Percentiles rank a stretch among this genome's conserved stretches.
Conservation (phyloP, 257 asterid species). For the Solanum rostratum region DNA sequence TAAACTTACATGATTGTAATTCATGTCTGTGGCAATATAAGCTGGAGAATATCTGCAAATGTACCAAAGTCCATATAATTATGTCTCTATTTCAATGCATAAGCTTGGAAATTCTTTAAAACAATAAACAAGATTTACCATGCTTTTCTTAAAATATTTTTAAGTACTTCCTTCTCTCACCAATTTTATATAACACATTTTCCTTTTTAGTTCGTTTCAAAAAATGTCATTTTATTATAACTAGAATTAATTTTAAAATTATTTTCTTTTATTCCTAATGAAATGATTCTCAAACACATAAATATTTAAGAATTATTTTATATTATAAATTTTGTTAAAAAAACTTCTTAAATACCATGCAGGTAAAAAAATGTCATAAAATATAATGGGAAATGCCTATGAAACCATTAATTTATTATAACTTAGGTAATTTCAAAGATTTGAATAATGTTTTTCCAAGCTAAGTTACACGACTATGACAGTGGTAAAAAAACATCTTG, state of each 20-base stretch:
- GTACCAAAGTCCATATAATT: neutral
- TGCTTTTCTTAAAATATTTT: neutral
- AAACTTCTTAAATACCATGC: too few relatives aligned
- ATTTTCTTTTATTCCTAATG: too few relatives aligned
- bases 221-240: too few relatives aligned
- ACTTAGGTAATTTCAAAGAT: too few relatives aligned
- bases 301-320: too few relatives aligned
- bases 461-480: neutral
- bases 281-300: too few relatives aligned
- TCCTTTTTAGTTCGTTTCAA: too few relatives aligned
- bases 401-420: neutral
- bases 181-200: too few relatives aligned
- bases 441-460: neutral
- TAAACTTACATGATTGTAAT: slow-evolving; percentile 61
- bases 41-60: slow-evolving; percentile 48
- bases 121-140: neutral
- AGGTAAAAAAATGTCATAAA: too few relatives aligned
- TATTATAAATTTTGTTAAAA: too few relatives aligned
- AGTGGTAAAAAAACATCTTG: neutral
- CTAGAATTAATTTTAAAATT: too few relatives aligned
- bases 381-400: too few relatives aligned
- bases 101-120: neutral
- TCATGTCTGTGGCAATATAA: slow-evolving; percentile 62
- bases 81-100: neutral
- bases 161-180: neutral